Base-by-base conservation (phyloP, 352 stramenopile genomes). In the Thraustochytrium aureum region DNA sequence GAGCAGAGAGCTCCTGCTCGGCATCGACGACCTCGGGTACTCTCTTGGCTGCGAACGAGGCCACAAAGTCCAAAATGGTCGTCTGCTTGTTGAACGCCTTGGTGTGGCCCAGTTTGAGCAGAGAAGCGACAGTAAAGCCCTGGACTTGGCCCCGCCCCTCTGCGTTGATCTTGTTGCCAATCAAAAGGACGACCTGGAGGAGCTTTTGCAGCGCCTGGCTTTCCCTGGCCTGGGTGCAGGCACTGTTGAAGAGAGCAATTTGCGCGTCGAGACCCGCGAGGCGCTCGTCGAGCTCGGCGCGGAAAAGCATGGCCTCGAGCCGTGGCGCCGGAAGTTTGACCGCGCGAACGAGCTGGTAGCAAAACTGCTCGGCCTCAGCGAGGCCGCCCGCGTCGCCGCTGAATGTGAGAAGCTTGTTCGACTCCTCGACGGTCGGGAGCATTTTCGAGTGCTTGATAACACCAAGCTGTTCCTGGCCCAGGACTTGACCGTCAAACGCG, bases 391-490 rank as follows among this genome's bases (percentile, higher is more conserved):
- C 6, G 1, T 79, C 54, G 7, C 69, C 69, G 37, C 69, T 45
- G 32, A 42, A 79, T 45, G 35, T 26, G 20, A 14, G 38, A 1
- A 79, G 3, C 22, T 42, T 32, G 22, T 79, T 79, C 37, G 50
- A 87, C 84, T 95, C 90, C 61, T 95, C 90, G 1, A 84, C 43
- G 1, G 90, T 94, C 17, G 90, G 90, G 4, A 95, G 74, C 50
- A 90, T 79, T 17, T 79, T 64, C 0, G 69, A 92, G 35, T 93
- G 89, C 45, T 89, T 89, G 74, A 95, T 92, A 2, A 88, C 88
- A 12, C 86, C 75, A 10, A 95, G 81, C 54, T 94, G 88, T 64
- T 94, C 86, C 35, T 89, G 72, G 1, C 87, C 89, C 47, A 94
- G 81, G 0, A 89, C 85, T 26, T 74, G 87, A 6, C 86, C 72